Evolutionary conservation across 2,329 filamentous ascomycete species (phyloP).

Genomic region (Cercospora sojina): DNA sequence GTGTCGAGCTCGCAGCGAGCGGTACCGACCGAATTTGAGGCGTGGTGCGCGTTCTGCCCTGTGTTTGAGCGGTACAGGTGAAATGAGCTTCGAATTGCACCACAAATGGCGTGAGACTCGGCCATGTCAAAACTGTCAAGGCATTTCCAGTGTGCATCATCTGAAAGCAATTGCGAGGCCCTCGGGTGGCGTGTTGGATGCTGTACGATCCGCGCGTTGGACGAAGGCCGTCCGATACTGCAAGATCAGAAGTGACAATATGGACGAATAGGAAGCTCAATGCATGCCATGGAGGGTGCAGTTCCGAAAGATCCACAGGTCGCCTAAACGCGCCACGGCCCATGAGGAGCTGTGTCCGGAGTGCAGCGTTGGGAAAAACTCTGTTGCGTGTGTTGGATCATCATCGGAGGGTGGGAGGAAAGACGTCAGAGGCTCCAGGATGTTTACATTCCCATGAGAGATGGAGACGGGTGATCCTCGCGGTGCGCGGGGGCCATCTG

Average conservation of each 20-base stretch:
- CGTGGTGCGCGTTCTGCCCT: background rate
- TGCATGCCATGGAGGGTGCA: background rate
- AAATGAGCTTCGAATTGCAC: background rate
- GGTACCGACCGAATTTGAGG: background rate
- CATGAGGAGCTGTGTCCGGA: conserved; percentile 4
- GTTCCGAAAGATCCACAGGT: background rate
- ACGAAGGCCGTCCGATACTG: background rate
- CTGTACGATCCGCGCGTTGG: background rate
- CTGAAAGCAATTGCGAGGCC: background rate
- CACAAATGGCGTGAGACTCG: background rate
- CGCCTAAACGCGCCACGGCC: background rate
- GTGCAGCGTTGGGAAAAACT: background rate
- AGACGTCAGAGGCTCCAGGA: conserved; percentile 3
- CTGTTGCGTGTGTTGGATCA: background rate
- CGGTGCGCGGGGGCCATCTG: background rate
- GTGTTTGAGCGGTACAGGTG: background rate
- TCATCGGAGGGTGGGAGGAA: background rate
- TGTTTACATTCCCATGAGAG: background rate
- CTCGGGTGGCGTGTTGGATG: background rate
- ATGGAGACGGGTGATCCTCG: background rate
- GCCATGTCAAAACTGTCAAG: background rate
- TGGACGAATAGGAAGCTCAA: background rate
- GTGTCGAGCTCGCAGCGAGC: background rate
- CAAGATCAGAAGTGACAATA: background rate
- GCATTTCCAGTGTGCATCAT: background rate